A percentile compares a stretch with the other conserved stretches of the same genome.
phyloP scores from a whole-genome alignment of 257 asterid genomes.

The Solanum commersonii region DNA sequence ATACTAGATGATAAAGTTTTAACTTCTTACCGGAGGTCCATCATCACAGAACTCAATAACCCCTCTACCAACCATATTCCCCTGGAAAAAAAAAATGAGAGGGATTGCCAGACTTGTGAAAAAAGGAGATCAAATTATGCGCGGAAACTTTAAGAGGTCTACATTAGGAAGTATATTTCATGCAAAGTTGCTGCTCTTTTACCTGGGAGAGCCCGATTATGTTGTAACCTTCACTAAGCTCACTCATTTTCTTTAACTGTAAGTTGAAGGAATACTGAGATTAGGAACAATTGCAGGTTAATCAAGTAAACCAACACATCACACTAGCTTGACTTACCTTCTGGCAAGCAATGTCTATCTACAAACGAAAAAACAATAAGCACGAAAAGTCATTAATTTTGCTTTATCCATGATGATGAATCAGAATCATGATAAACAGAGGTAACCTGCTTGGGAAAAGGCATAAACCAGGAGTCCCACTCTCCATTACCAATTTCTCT shows the following conservation, averaged over 20 bases:
- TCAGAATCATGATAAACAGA: not conserved
- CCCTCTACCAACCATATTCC: constrained; percentile 85
- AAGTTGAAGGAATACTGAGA: constrained; percentile 9
- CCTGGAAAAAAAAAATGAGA: constrained; percentile 27
- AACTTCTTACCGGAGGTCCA: constrained; percentile 72
- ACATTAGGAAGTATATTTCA: not conserved
- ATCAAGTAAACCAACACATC: constrained; percentile 13
- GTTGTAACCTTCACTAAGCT: constrained; percentile 69
- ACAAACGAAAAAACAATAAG: not conserved
- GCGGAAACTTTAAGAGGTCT: not conserved
- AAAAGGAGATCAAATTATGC: not conserved
- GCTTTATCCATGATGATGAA: not conserved
- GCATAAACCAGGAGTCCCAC: constrained; percentile 87
- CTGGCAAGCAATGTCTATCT: constrained; percentile 73
- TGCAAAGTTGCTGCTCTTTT: not conserved
- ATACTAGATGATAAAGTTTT: not conserved
- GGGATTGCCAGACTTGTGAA: not conserved
- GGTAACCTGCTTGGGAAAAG: constrained; percentile 55
- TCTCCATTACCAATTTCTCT: constrained; percentile 91
- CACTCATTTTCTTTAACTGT: constrained; percentile 69
- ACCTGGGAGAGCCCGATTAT: constrained; percentile 84
- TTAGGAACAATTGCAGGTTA: constrained; percentile 1
- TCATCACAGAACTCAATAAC: constrained; percentile 69
- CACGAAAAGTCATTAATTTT: not conserved
- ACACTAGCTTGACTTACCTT: constrained; percentile 37